Evolutionary conservation across 23 red algal genomes (phyloP).

Genomic region (Chondrus crispus): DNA sequence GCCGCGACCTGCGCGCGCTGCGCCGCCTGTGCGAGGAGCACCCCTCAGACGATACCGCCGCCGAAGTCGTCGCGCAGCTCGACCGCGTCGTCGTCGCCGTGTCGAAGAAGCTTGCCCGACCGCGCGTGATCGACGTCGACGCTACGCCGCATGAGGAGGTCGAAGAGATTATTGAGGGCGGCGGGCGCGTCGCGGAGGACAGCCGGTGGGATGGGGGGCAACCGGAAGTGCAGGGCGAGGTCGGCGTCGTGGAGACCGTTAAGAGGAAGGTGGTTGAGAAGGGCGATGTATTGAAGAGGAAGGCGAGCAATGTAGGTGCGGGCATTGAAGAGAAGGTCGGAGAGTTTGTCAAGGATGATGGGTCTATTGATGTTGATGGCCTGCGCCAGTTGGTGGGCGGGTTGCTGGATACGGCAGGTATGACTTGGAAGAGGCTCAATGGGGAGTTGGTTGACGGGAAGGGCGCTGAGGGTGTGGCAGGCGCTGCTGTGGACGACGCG

Average conservation of each 20-base stretch:
- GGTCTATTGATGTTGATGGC: slow-evolving; percentile 62
- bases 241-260: slow-evolving; percentile 2
- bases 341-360: slow-evolving; percentile 71
- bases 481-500: not conserved
- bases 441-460: slow-evolving; percentile 17
- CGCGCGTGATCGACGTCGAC: not conserved
- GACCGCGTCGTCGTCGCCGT: slow-evolving; percentile 12
- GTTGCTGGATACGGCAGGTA: slow-evolving; percentile 48
- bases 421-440: slow-evolving; percentile 80
- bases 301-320: slow-evolving; percentile 18
- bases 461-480: not conserved
- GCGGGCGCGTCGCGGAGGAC: not conserved
- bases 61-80: not conserved
- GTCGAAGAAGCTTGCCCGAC: not conserved
- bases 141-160: not conserved
- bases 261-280: slow-evolving; percentile 11
- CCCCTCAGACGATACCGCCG: not conserved
- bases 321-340: slow-evolving; percentile 10
- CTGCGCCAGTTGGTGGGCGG: slow-evolving; percentile 29
- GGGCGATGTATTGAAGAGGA: not conserved
- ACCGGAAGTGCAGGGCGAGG: not conserved
- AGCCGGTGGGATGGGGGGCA: not conserved
- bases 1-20: slow-evolving; percentile 8
- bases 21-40: not conserved
- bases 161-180: not conserved